Evolutionary conservation across 1,284 basidiomycete genomes (phyloP).

Genomic region (Bondarzewia mesenterica): DNA sequence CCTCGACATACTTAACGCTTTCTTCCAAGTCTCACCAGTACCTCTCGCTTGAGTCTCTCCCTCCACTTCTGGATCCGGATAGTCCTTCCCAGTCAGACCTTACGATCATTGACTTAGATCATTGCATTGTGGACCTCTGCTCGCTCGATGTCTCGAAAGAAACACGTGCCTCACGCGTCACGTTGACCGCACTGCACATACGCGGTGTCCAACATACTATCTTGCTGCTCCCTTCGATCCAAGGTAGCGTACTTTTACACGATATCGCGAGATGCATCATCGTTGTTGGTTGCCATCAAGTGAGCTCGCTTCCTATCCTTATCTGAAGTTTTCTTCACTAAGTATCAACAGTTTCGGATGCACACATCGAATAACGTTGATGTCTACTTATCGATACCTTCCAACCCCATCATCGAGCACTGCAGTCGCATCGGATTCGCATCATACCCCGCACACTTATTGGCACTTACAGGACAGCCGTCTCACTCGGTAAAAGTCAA

Average conservation of each 20-base stretch:
- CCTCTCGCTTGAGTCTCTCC: constrained; percentile 29
- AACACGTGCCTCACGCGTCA: constrained; percentile 13
- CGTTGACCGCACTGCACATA: constrained; percentile 57
- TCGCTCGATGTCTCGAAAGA: constrained; percentile 17
- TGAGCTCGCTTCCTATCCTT: constrained; percentile 20
- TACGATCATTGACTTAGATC: constrained; percentile 47
- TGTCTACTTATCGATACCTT: constrained; percentile 55
- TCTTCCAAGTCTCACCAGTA: constrained; percentile 31
- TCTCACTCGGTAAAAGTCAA: background rate
- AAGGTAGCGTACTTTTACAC: constrained; percentile 66
- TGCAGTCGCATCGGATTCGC: constrained; percentile 53
- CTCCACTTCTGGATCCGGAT: constrained; percentile 13
- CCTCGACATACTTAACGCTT: constrained; percentile 21
- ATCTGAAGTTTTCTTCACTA: background rate
- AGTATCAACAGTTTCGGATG: constrained; percentile 66
- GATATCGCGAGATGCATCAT: constrained; percentile 51
- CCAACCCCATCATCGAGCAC: constrained; percentile 72
- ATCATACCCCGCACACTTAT: constrained; percentile 36
- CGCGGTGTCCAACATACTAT: constrained; percentile 45
- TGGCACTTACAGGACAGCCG: constrained; percentile 1
- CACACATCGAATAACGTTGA: constrained; percentile 55
- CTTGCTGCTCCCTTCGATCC: constrained; percentile 52
- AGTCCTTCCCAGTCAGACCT: constrained; percentile 34
- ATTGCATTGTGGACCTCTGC: constrained; percentile 61
- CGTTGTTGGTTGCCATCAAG: constrained; percentile 72